Evolutionary conservation across 306 rosid species (phyloP), one percentile per base, ranked within the genome.

Genomic region (Cucurbita argyrosperma): DNA sequence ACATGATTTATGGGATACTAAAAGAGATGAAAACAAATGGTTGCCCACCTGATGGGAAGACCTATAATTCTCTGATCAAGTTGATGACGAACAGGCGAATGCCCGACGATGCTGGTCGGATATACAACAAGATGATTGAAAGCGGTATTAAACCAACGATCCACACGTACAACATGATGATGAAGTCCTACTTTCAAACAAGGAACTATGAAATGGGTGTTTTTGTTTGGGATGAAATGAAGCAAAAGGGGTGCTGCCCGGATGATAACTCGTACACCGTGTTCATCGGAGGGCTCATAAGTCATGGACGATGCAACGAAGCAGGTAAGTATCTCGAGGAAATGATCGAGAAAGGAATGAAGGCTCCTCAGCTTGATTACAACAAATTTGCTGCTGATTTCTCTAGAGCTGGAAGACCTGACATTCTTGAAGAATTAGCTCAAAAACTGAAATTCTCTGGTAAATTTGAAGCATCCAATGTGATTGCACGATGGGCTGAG

Each of bases 271-370:
- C 98, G 3, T 94, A 90, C 76, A 82, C 84, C 5, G 83, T 94
- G 72, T 80, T 90, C 54, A 89, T 94, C 11, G 86, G 97, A 60
- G 97, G 90, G 81, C 92, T 90, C 30, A 86, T 90, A 82, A 81
- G 92, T 74, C 87, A 82, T 72, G 96, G 97, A 54, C 87, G 79
- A 71, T 75, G 89, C 3, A 75, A 81, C 7, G 96, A 89, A 79
- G 97, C 96, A 8, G 88, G 89, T 52, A 88, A 82, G 74, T 86
- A 82, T 83, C 61, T 94, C n/a, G 91, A 90, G 83, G 92, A 88
- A 81, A 91, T 91, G 95, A 78, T 94, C 51, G 90, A 83, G 70
- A 90, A 87, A 74, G 96, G 98, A 71, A 94, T 94, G 97, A 90
- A 84, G 79, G 90, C 96, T 79, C 96, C 91, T 64, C 92, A 89